These are phyloP conservation scores for Colletotrichum sp. DNA, from an alignment of 2,329 filamentous ascomycete species.

Conservation along the genomic window DNA sequence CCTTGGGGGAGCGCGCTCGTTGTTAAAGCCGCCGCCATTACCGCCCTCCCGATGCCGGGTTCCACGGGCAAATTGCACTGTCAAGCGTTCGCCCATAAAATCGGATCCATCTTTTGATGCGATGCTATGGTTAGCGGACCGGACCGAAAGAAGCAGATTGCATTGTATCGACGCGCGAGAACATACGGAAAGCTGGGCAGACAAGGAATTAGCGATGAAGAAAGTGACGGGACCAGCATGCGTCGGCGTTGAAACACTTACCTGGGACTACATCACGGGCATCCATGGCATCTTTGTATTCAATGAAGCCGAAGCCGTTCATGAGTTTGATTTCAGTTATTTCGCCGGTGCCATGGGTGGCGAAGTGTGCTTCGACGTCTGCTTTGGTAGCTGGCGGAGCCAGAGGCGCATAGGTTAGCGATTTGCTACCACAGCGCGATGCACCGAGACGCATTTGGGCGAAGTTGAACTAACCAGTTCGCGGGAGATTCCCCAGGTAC, in stretches of 20 bases:
- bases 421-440: neutral
- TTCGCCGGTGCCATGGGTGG: slow-evolving; percentile 92
- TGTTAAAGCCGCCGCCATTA: slow-evolving; percentile 41
- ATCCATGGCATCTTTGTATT: slow-evolving; percentile 98
- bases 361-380: slow-evolving; percentile 95
- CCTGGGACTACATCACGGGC: slow-evolving; percentile 97
- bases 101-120: slow-evolving; percentile 84
- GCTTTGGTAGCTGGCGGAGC: slow-evolving; percentile 82
- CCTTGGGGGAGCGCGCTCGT: slow-evolving; percentile 68
- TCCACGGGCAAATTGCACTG: slow-evolving; percentile 97
- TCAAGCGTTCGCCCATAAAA: slow-evolving; percentile 97
- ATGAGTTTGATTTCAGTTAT: slow-evolving; percentile 99
- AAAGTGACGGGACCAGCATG: slow-evolving; percentile 1
- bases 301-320: slow-evolving; percentile 99
- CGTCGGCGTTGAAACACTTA: slow-evolving; percentile 52
- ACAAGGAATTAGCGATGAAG: neutral
- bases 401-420: neutral
- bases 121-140: slow-evolving; percentile 9
- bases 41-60: slow-evolving; percentile 59
- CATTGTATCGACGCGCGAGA: neutral
- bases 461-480: slow-evolving; percentile 74
- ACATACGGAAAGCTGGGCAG: slow-evolving; percentile 66
- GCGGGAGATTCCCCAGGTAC: slow-evolving; percentile 97
- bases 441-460: neutral
- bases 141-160: slow-evolving; percentile 19